These are phyloP conservation scores for Cutaneotrichosporon sp. DNA, from an alignment of 1,284 basidiomycete species.

Conservation along the genomic window DNA sequence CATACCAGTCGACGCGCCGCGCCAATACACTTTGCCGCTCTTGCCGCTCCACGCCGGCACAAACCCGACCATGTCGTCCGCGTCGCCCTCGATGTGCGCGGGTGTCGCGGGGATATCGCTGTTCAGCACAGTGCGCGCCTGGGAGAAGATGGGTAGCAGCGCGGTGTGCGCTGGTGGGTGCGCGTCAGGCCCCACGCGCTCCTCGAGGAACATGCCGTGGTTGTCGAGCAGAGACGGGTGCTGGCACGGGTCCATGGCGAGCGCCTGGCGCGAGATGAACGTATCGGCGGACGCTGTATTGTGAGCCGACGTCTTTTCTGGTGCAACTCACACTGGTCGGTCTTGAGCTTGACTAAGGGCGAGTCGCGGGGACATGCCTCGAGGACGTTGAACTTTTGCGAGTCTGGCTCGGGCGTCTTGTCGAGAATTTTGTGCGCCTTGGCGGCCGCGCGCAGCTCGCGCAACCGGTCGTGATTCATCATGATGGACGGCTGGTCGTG, in stretches of 20 bases:
- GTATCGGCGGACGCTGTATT: conserved; percentile 36
- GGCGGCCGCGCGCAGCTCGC: conserved; percentile 40
- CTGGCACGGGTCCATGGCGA: conserved; percentile 47
- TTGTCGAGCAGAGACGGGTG: conserved; percentile 45
- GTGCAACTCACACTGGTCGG: conserved; percentile 33
- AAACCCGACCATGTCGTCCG: conserved; percentile 40
- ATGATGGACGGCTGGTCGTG: conserved; percentile 48
- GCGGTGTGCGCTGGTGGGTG: conserved; percentile 47
- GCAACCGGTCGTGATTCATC: conserved; percentile 35
- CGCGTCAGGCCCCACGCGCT: conserved; percentile 30
- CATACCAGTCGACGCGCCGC: conserved; percentile 45
- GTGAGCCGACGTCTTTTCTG: neutral
- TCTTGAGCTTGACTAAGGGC: conserved; percentile 34
- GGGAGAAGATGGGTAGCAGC: conserved; percentile 45
- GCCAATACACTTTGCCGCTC: conserved; percentile 48
- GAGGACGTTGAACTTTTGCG: conserved; percentile 36
- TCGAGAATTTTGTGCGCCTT: conserved; percentile 31
- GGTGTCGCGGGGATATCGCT: conserved; percentile 49
- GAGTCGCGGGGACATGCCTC: conserved; percentile 43
- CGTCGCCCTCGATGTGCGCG: conserved; percentile 41
- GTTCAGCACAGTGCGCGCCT: conserved; percentile 44
- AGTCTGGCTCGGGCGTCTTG: conserved; percentile 37
- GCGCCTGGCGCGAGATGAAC: conserved; percentile 40
- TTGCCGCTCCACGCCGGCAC: conserved; percentile 46
- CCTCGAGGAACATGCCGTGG: conserved; percentile 48